Evolutionary conservation across 2,329 filamentous ascomycete species (phyloP), one percentile per base, ranked within the genome.

Genomic region (Bipolaris gigantea): DNA sequence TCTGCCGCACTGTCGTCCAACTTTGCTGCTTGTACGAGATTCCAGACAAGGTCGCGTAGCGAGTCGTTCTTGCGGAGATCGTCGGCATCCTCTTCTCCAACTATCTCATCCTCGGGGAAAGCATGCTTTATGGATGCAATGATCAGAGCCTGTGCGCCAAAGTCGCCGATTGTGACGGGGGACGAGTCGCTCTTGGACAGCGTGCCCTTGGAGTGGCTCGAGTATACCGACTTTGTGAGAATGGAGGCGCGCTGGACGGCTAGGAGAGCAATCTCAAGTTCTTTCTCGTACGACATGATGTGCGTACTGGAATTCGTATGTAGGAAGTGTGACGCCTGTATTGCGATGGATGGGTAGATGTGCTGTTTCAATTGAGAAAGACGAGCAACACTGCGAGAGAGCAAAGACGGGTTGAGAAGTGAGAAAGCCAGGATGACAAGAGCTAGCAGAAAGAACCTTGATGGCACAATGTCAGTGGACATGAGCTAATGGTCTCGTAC

Each of bases 151-250:
- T 99, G 94, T 34, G 94, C 95, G 70, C 94, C 94, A 75, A 96
- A 97, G 79, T 99, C 94, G 74, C 93, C 94, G 67, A 97, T 94
- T 16, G 94, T 99, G 67, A 99, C 94, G 62, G 94, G 94, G 9
- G 92, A 96, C 73, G 90, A 91, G 81, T 99, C 94, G 76, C 90
- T 88, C 80, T 99, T 99, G 74, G 88, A 89, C 47, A 96, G 83
- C 41, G 94, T 97, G 65, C 93, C 93, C 79, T 97, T 97, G 67
- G 91, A 89, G 77, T 93, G 94, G 66, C 93, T 89, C 77, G 92
- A 81, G 80, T 89, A 90, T 71, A 92, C 89, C 58, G 84, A 84
- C 75, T 90, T 89, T 47, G 89, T 92, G 53, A 92, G 82, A 61
- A 91, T 80, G 19, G 85, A 80, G 23, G 89, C 92, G 61, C 92